These are phyloP conservation scores for Fusarium longipes DNA, from an alignment of 2,329 filamentous ascomycete genomes.

Conservation along the genomic window DNA sequence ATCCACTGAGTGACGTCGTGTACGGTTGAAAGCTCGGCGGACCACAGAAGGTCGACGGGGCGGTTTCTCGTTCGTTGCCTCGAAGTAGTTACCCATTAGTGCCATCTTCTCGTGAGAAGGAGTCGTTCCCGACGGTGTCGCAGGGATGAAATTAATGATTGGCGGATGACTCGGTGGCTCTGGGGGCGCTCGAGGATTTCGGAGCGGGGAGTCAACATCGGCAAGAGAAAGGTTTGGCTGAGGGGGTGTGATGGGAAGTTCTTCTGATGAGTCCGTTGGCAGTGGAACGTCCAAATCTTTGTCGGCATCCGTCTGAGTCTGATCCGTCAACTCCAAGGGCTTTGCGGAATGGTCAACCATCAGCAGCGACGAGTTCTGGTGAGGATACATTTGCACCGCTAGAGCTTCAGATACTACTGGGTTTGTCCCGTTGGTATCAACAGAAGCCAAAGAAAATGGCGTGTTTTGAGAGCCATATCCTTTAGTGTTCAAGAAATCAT, in stretches of 20 bases:
- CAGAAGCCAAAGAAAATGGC: conserved; percentile 70
- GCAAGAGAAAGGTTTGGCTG: conserved; percentile 61
- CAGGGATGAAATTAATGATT: conserved; percentile 69
- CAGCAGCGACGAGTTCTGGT: conserved; percentile 72
- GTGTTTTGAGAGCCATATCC: conserved; percentile 67
- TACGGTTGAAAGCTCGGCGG: conserved; percentile 63
- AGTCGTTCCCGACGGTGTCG: conserved; percentile 70
- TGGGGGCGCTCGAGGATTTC: conserved; percentile 71
- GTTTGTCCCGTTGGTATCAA: conserved; percentile 71
- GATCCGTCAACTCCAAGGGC: conserved; percentile 59
- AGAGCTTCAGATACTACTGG: conserved; percentile 71
- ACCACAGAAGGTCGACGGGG: conserved; percentile 63
- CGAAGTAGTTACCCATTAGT: conserved; percentile 66
- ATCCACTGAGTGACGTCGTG: conserved; percentile 58
- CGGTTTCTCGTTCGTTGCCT: conserved; percentile 59
- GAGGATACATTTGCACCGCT: conserved; percentile 70
- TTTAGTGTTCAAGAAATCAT: conserved; percentile 65
- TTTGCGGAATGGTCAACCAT: conserved; percentile 68
- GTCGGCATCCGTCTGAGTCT: conserved; percentile 42
- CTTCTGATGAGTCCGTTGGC: conserved; percentile 54
- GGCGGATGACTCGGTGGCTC: conserved; percentile 58
- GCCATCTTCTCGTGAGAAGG: conserved; percentile 64
- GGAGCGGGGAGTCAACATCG: conserved; percentile 70
- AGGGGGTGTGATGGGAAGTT: conserved; percentile 63
- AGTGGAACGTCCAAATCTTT: conserved; percentile 43